Percentiles rank a stretch among this genome's conserved stretches.
Evolutionary conservation across 257 asterid species (phyloP).

Genomic region (Solanum verrucosum): DNA sequence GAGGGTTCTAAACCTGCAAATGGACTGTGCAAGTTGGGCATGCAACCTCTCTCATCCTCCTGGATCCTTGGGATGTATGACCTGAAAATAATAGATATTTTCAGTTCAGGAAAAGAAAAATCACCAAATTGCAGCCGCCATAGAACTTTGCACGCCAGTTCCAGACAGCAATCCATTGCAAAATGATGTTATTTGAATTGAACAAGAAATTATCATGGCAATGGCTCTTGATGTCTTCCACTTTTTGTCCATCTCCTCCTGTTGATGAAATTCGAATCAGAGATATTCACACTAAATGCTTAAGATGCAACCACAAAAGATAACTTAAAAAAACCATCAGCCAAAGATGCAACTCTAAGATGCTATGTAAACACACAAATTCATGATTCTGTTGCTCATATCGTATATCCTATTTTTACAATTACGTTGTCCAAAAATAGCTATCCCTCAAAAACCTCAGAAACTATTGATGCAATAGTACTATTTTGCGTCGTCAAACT

Average conservation of each 20-base stretch:
- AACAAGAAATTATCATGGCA: not conserved
- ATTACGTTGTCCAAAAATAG: not conserved
- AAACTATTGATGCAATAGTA: not conserved
- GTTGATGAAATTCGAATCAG: conserved; percentile 12
- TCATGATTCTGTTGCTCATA: not conserved
- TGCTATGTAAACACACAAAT: not conserved
- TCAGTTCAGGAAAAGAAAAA: not conserved
- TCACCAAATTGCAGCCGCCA: not conserved
- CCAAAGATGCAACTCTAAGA: not conserved
- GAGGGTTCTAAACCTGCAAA: conserved; percentile 46
- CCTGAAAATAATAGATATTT: conserved; percentile 23
- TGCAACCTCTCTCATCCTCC: conserved; percentile 71
- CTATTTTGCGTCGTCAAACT: not conserved
- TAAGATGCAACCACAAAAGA: not conserved
- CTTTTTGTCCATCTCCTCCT: conserved; percentile 91
- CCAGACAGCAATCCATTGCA: not conserved
- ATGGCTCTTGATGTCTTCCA: conserved; percentile 41
- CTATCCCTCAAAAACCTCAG: not conserved
- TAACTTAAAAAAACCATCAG: not conserved
- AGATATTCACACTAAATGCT: not conserved
- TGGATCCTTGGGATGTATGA: conserved; percentile 24
- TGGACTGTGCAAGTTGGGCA: conserved; percentile 94
- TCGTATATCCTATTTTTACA: not conserved
- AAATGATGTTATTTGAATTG: not conserved
- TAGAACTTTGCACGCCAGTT: not conserved